Evolutionary conservation across 192 early-diverging fungal genomes (phyloP).

Genomic region (Kickxella alabastrina): DNA sequence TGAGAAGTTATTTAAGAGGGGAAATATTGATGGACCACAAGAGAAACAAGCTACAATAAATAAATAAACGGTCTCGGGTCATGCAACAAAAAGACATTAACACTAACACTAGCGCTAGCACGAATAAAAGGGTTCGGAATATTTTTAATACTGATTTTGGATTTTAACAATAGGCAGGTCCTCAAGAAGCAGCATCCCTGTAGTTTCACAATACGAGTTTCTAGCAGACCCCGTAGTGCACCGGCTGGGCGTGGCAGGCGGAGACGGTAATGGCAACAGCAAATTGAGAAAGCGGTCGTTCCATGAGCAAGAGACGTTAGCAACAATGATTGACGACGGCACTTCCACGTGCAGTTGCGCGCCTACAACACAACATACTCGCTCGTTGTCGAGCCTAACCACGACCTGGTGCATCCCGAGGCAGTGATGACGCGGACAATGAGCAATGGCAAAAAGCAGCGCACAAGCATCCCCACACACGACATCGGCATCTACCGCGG

Average conservation of each 20-base stretch:
- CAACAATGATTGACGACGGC: conserved; percentile 49
- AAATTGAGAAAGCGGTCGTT: conserved; percentile 25
- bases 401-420: conserved; percentile 64
- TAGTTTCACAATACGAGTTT: conserved; percentile 43
- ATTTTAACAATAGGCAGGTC: conserved; percentile 10
- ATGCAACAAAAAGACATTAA: no score
- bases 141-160: no score
- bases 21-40: no score
- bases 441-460: conserved; percentile 7
- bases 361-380: conserved; percentile 65
- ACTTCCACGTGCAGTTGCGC: conserved; percentile 55
- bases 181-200: conserved; percentile 23
- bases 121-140: no score
- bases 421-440: conserved; percentile 37
- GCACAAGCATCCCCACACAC: conserved; percentile 13
- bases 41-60: no score
- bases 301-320: conserved; percentile 17
- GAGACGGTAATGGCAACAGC: background rate
- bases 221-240: conserved; percentile 42
- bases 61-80: no score
- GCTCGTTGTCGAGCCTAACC: conserved; percentile 65
- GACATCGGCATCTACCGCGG: conserved; percentile 58
- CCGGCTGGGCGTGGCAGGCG: conserved; percentile 9
- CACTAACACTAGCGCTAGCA: no score
- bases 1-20: no score